Conservation (phyloP, 805 yeast genomes). For the Suhomyces sp. region DNA sequence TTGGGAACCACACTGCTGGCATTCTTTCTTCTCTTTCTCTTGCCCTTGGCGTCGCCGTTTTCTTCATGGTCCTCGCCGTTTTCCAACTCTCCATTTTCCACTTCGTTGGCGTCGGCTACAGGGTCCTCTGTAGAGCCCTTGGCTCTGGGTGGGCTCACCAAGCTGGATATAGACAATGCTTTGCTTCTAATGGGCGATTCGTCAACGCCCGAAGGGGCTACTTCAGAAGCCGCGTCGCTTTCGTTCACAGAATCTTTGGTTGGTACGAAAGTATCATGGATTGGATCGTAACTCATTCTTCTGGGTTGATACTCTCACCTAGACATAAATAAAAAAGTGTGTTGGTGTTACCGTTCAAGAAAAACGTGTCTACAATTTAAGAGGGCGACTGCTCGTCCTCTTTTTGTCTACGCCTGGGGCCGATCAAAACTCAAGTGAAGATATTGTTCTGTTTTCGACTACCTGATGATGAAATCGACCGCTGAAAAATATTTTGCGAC, state of each 20-base stretch:
- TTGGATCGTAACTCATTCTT: slow-evolving; percentile 43
- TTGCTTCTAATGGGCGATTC: not conserved
- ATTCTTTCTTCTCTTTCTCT: slow-evolving; percentile 17
- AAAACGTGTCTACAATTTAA: slow-evolving; percentile 5
- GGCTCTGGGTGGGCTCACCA: slow-evolving; percentile 4
- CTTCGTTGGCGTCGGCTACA: not conserved
- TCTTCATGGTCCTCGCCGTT: not conserved
- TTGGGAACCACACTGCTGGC: slow-evolving; percentile 17
- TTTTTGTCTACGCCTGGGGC: slow-evolving; percentile 1
- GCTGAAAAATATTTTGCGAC: not conserved
- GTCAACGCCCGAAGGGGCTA: not conserved
- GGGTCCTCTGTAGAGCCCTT: not conserved
- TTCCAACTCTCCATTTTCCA: not conserved
- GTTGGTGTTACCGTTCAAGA: not conserved
- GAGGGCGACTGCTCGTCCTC: slow-evolving; percentile 1
- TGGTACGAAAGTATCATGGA: slow-evolving; percentile 33
- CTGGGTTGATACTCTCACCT: not conserved
- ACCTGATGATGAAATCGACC: slow-evolving; percentile 2
- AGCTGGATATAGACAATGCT: slow-evolving; percentile 9
- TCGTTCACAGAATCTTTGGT: not conserved
- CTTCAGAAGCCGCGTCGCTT: not conserved
- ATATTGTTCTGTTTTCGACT: slow-evolving; percentile 2
- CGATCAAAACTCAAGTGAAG: slow-evolving; percentile 6
- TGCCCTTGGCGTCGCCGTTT: slow-evolving; percentile 11
- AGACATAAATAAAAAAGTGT: not conserved